Evolutionary conservation across 306 rosid species (phyloP), one percentile per base, ranked within the genome.

Genomic region (Pterocarpus macrocarpus): DNA sequence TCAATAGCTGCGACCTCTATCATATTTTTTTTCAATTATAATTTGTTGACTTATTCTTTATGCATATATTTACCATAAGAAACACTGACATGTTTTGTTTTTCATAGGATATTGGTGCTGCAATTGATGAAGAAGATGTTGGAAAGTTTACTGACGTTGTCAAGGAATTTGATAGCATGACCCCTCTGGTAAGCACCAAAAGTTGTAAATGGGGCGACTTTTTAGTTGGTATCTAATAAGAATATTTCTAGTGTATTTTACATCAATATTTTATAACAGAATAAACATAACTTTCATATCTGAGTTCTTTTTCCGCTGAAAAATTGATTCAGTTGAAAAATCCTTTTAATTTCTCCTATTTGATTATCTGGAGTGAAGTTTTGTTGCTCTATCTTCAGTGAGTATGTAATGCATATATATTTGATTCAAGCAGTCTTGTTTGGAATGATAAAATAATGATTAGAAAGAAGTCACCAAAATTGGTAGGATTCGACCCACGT

Each of bases 111-210:
- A 81, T 92, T 88, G 94, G 97, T 78, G 87, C 94, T 57, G 64
- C 97, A 33, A 17, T 92, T 66, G 99, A 95, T 70, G 98, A 95
- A 81, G 99, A 88, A 79, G 99, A 93, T 78, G 89, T 92, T 76
- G 86, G 77, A 4, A 92, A 87, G 87, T 95, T 93, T 72, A 95
- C 99, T 70, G 97, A 89, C 65, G 97, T 88, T 74, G 89, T 95
- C 72, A 91, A 93, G 91, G 99, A 93, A 79, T 95, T 91, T 76
- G 99, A 95, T 85, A 88, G 94, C 87, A 92, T 95, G 97, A 91
- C 98, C 64, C 89, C 99, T 35, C 87, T 95, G 98, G 99, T 95
- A 86, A 75, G 47, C 59, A 53, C 78, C 67, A 52, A 66, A 65
- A 64, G 13, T 50, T 80, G 44, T 32, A 8, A 73, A 2, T 49